A percentile compares a stretch with the other conserved stretches of the same genome.
These are phyloP conservation scores for Camelina laxa DNA, from an alignment of 345 rosid genomes.

Conservation along the genomic window DNA sequence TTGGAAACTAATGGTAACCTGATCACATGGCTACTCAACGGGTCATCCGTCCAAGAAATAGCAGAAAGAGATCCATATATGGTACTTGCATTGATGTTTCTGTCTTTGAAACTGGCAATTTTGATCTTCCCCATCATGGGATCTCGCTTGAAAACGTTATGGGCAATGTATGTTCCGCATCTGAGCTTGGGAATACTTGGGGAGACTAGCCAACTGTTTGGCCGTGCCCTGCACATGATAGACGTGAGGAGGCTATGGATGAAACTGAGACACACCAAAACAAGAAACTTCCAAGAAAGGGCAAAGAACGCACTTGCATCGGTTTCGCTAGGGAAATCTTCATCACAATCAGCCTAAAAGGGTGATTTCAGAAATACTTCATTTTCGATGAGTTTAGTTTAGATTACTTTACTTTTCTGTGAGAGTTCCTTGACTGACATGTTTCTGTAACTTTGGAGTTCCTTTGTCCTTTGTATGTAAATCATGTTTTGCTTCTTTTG, in stretches of 20 bases:
- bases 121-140: constrained; percentile 51
- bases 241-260: constrained; percentile 90
- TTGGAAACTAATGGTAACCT: constrained; percentile 31
- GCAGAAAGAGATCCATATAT: constrained; percentile 65
- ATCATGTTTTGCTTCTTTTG: constrained; percentile 44
- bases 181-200: constrained; percentile 85
- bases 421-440: constrained; percentile 14
- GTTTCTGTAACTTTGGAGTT: constrained; percentile 20
- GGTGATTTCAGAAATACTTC: constrained; percentile 12
- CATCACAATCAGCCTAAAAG: constrained; percentile 50
- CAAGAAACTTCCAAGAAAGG: constrained; percentile 74
- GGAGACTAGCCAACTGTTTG: constrained; percentile 76
- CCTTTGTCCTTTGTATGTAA: constrained; percentile 57
- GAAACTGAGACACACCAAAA: constrained; percentile 72
- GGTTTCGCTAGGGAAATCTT: constrained; percentile 78
- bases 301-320: constrained; percentile 88
- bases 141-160: constrained; percentile 63
- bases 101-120: constrained; percentile 58
- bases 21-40: constrained; percentile 47
- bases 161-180: constrained; percentile 58
- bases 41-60: constrained; percentile 51
- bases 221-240: constrained; percentile 63
- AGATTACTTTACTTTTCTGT: constrained; percentile 31
- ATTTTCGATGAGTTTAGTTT: constrained; percentile 23
- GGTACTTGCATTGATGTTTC: constrained; percentile 57